These are phyloP conservation scores for Alternaria postmessia DNA, from an alignment of 2,329 filamentous ascomycete genomes.

Conservation along the genomic window DNA sequence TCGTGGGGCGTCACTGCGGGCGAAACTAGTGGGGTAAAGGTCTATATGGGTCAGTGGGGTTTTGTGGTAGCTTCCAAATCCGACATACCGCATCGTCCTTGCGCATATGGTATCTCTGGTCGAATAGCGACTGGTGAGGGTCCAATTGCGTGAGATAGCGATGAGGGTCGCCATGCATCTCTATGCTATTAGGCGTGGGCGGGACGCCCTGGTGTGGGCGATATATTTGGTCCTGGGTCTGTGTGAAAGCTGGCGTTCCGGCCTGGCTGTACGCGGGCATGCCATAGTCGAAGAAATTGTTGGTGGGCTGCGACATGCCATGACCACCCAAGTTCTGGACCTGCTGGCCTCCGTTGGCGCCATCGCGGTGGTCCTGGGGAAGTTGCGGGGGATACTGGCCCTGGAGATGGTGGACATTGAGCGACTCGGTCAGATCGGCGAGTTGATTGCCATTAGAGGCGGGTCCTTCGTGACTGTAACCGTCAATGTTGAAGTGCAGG, in stretches of 20 bases:
- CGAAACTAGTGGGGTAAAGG: constrained; percentile 82
- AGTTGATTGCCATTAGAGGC: constrained; percentile 37
- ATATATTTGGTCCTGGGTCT: constrained; percentile 54
- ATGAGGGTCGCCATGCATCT: constrained; percentile 69
- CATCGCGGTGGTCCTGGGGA: constrained; percentile 37
- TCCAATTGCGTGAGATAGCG: constrained; percentile 65
- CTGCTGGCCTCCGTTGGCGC: constrained; percentile 25
- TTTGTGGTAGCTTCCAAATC: neutral
- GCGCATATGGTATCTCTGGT: constrained; percentile 69
- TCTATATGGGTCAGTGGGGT: constrained; percentile 62
- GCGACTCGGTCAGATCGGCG: constrained; percentile 41
- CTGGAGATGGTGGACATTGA: constrained; percentile 47
- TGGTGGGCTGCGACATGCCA: constrained; percentile 8
- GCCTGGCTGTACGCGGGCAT: constrained; percentile 45
- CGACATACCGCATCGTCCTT: constrained; percentile 72
- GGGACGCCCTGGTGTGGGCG: constrained; percentile 71
- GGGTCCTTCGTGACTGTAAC: constrained; percentile 31
- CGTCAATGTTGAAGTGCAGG: constrained; percentile 41
- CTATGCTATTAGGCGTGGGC: constrained; percentile 81
- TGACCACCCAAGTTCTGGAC: constrained; percentile 22
- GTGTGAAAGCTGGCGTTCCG: constrained; percentile 48
- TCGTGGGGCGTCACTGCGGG: constrained; percentile 86
- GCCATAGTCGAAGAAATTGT: constrained; percentile 48
- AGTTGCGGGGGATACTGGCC: constrained; percentile 40
- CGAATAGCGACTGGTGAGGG: constrained; percentile 68